Percentiles rank a stretch among this genome's conserved stretches.
These are phyloP conservation scores for Diatrype stigma DNA, from an alignment of 2,329 filamentous ascomycete genomes.

Conservation along the genomic window DNA sequence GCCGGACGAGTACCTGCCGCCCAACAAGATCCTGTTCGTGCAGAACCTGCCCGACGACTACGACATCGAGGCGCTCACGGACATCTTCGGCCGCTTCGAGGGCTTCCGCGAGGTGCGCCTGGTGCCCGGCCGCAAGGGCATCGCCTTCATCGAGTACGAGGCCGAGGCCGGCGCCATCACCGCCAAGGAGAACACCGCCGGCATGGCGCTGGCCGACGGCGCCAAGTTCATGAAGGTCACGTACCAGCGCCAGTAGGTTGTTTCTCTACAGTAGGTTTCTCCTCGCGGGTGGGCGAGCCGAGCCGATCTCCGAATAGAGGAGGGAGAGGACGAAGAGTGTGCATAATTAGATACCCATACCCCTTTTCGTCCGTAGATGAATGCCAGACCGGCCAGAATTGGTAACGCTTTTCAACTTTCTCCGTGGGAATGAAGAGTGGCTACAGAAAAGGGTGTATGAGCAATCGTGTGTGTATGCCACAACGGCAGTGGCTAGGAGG, in stretches of 20 bases:
- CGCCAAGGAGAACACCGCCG: slow-evolving; percentile 89
- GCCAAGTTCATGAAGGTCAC: slow-evolving; percentile 87
- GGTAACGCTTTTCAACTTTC: no score
- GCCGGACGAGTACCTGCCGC: slow-evolving; percentile 95
- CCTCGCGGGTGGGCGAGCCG: no score
- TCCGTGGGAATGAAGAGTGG: no score
- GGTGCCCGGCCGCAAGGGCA: slow-evolving; percentile 80
- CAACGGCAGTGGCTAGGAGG: no score
- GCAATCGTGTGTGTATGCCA: no score
- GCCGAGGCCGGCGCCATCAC: slow-evolving; percentile 83
- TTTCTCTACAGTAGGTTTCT: no score
- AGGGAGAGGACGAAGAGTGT: no score
- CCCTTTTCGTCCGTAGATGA: no score
- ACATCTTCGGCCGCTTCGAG: slow-evolving; percentile 83
- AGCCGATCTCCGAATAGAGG: no score
- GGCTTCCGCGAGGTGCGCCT: slow-evolving; percentile 90
- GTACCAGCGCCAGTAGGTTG: slow-evolving; percentile 77
- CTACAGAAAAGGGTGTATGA: no score
- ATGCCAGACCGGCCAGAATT: no score
- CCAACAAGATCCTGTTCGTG: slow-evolving; percentile 94
- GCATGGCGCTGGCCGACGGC: slow-evolving; percentile 72
- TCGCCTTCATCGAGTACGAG: slow-evolving; percentile 97
- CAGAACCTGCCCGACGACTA: slow-evolving; percentile 88
- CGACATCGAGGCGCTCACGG: slow-evolving; percentile 72
- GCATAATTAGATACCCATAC: no score